A percentile compares a stretch with the other conserved stretches of the same genome.
These are phyloP conservation scores for Amanita rubescens DNA, from an alignment of 768 basidiomycete species.

Conservation along the genomic window DNA sequence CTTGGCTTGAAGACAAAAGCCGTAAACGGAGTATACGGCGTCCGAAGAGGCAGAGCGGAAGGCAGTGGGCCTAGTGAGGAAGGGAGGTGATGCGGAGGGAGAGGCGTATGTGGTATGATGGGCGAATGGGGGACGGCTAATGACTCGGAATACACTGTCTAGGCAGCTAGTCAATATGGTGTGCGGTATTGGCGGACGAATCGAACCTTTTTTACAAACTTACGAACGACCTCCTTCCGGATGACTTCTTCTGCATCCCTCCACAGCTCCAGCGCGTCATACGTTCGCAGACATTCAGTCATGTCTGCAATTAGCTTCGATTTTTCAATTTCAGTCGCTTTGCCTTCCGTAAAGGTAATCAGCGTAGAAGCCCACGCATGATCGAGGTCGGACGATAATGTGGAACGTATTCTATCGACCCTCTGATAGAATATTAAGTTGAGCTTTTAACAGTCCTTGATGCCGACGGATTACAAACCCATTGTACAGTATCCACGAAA, in stretches of 20 bases:
- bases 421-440: constrained; percentile 34
- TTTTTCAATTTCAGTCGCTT: constrained; percentile 55
- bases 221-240: constrained; percentile 58
- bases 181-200: neutral
- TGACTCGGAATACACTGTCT: constrained; percentile 74
- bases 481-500: constrained; percentile 79
- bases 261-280: constrained; percentile 77
- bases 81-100: constrained; percentile 32
- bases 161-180: constrained; percentile 7
- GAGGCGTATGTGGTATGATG: constrained; percentile 69
- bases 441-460: constrained; percentile 3
- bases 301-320: constrained; percentile 57
- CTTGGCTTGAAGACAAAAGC: constrained; percentile 44
- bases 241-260: constrained; percentile 85
- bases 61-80: constrained; percentile 20
- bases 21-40: constrained; percentile 47
- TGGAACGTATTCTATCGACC: constrained; percentile 76
- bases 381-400: constrained; percentile 81
- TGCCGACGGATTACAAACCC: constrained; percentile 46
- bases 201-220: constrained; percentile 70
- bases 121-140: constrained; percentile 66
- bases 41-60: constrained; percentile 28
- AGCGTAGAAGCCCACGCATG: constrained; percentile 68
- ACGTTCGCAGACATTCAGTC: constrained; percentile 72
- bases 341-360: constrained; percentile 38